These are phyloP conservation scores for Coniosporium apollinis DNA, from an alignment of 495 filamentous ascomycete genomes.

Conservation along the genomic window DNA sequence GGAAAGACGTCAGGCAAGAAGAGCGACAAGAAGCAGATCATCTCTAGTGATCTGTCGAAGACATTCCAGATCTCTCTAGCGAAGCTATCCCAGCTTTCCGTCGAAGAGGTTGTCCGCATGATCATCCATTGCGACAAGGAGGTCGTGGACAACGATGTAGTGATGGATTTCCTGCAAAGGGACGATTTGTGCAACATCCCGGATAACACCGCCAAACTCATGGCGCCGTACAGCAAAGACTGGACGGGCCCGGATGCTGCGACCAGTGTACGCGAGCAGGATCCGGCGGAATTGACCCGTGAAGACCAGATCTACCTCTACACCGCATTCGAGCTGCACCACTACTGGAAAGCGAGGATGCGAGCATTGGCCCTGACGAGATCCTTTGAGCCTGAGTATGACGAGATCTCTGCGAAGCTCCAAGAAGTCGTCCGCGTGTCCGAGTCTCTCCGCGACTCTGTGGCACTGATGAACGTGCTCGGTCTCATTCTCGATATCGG, in stretches of 20 bases:
- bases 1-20: constrained; percentile 44
- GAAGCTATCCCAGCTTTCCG: constrained; percentile 67
- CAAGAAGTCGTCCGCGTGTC: constrained; percentile 68
- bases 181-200: constrained; percentile 83
- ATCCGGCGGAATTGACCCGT: constrained; percentile 74
- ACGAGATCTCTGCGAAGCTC: constrained; percentile 70
- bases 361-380: constrained; percentile 73
- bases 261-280: constrained; percentile 64
- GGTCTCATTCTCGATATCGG: constrained; percentile 93
- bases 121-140: constrained; percentile 90
- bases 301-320: constrained; percentile 91
- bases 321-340: constrained; percentile 86
- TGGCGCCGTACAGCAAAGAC: constrained; percentile 90
- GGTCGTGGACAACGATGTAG: constrained; percentile 78
- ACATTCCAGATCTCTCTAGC: constrained; percentile 84
- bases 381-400: constrained; percentile 77
- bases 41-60: constrained; percentile 79
- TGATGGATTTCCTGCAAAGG: constrained; percentile 91
- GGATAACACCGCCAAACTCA: constrained; percentile 75
- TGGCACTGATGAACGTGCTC: constrained; percentile 85
- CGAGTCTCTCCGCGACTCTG: constrained; percentile 78
- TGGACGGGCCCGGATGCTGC: constrained; percentile 84
- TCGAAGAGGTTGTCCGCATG: constrained; percentile 75
- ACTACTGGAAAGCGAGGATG: constrained; percentile 98
- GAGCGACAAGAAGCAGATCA: constrained; percentile 92